Evolutionary conservation across 768 basidiomycete species (phyloP).

Genomic region (Coprinopsis sp.): DNA sequence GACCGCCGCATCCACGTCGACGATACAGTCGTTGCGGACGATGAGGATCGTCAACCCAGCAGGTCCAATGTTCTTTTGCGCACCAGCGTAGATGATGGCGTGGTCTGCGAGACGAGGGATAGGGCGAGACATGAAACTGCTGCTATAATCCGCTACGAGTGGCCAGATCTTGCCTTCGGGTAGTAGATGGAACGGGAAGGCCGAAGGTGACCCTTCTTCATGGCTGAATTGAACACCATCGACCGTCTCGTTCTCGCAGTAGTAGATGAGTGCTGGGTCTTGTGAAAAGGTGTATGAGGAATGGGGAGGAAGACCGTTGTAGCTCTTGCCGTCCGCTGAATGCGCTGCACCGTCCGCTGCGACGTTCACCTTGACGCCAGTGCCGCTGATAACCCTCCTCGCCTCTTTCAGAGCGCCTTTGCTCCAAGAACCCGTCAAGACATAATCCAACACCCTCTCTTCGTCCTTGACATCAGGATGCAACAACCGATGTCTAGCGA

Average conservation of each 20-base stretch:
- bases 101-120: slow-evolving; percentile 87
- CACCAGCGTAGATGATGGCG: slow-evolving; percentile 93
- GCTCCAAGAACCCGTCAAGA: slow-evolving; percentile 92
- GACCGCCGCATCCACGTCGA: slow-evolving; percentile 79
- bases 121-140: slow-evolving; percentile 93
- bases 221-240: slow-evolving; percentile 86
- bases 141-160: slow-evolving; percentile 92
- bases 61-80: slow-evolving; percentile 97
- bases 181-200: slow-evolving; percentile 82
- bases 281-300: slow-evolving; percentile 68
- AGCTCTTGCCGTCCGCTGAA: slow-evolving; percentile 63
- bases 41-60: slow-evolving; percentile 91
- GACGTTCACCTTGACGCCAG: slow-evolving; percentile 54
- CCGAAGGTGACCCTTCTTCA: slow-evolving; percentile 45
- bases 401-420: slow-evolving; percentile 84
- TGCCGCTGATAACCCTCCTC: slow-evolving; percentile 44
- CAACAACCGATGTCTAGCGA: slow-evolving; percentile 77
- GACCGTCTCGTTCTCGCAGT: slow-evolving; percentile 99
- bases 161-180: slow-evolving; percentile 57
- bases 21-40: slow-evolving; percentile 90
- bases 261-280: slow-evolving; percentile 90
- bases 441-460: slow-evolving; percentile 75
- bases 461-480: slow-evolving; percentile 51
- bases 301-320: slow-evolving; percentile 76
- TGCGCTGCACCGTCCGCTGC: slow-evolving; percentile 64